Percentiles rank a stretch among this genome's conserved stretches.
Conservation (phyloP, 768 basidiomycete genomes). For the Strobilomyces dryophilus region DNA sequence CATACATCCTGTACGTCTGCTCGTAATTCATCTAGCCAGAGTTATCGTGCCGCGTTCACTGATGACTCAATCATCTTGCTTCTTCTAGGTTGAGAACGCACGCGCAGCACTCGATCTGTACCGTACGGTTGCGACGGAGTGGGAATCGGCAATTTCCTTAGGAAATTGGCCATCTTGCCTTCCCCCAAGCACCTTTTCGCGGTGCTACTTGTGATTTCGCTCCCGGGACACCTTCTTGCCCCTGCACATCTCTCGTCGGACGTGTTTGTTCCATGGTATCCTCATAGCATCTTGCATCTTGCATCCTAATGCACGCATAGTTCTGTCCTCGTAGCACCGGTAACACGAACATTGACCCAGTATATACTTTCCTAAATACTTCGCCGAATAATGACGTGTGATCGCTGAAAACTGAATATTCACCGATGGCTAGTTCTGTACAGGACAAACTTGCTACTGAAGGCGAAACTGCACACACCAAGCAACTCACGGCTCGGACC, state of each 20-base stretch:
- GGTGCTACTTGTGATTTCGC: conserved; percentile 58
- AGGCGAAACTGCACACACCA: not conserved
- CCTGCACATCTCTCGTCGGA: not conserved
- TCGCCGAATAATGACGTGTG: not conserved
- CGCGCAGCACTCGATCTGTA: conserved; percentile 53
- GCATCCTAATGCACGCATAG: conserved; percentile 22
- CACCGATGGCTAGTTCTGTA: not conserved
- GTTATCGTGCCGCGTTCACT: not conserved
- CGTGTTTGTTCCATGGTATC: conserved; percentile 5
- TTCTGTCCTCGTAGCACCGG: conserved; percentile 8
- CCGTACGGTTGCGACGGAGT: conserved; percentile 54
- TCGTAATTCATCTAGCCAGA: not conserved
- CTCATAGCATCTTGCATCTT: conserved; percentile 10
- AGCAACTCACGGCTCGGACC: not conserved
- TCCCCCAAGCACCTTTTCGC: conserved; percentile 75
- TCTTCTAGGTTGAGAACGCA: conserved; percentile 67
- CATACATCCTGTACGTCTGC: conserved; percentile 61
- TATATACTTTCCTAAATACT: not conserved
- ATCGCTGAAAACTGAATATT: not conserved
- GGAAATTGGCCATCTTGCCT: conserved; percentile 74
- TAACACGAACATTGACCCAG: conserved; percentile 17
- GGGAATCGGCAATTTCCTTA: conserved; percentile 57
- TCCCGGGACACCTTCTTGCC: conserved; percentile 13
- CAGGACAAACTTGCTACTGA: not conserved
- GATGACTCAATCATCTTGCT: conserved; percentile 11